Percentiles rank a stretch among this genome's conserved stretches.
Evolutionary conservation across 495 filamentous ascomycete species (phyloP).

Genomic region (Aspergillus steynii): DNA sequence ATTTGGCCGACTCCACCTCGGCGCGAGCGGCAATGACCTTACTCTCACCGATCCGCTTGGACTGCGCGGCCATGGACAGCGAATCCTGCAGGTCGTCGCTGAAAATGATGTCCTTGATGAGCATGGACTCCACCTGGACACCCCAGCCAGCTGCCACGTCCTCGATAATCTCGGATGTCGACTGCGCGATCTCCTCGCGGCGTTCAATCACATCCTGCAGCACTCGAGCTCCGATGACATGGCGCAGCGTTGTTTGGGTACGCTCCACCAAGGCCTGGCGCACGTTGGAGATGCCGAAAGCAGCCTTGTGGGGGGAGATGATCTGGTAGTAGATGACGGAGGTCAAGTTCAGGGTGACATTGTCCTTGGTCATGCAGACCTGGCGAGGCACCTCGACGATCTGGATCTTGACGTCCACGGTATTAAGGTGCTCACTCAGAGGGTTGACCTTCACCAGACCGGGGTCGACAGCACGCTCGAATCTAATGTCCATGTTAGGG

Average conservation of each 20-base stretch:
- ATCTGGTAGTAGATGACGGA: slow-evolving; percentile 99
- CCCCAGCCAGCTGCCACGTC: slow-evolving; percentile 94
- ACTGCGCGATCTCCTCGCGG: slow-evolving; percentile 92
- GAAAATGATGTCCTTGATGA: slow-evolving; percentile 99
- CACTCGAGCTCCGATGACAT: slow-evolving; percentile 94
- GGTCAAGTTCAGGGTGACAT: slow-evolving; percentile 89
- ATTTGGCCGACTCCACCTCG: slow-evolving; percentile 93
- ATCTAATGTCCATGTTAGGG: slow-evolving; percentile 40
- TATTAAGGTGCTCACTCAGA: slow-evolving; percentile 83
- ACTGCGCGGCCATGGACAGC: slow-evolving; percentile 99
- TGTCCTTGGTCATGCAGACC: slow-evolving; percentile 99
- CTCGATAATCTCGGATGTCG: slow-evolving; percentile 96
- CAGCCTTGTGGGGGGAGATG: slow-evolving; percentile 90
- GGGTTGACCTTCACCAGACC: slow-evolving; percentile 98
- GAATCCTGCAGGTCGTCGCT: slow-evolving; percentile 92
- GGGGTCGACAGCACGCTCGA: slow-evolving; percentile 94
- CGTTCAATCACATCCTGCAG: slow-evolving; percentile 99
- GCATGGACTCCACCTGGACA: slow-evolving; percentile 95
- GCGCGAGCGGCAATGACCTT: slow-evolving; percentile 97
- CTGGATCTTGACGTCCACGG: slow-evolving; percentile 99
- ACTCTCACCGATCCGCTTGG: slow-evolving; percentile 95
- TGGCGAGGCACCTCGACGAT: slow-evolving; percentile 96
- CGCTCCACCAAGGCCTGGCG: slow-evolving; percentile 94
- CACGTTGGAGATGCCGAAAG: slow-evolving; percentile 95
- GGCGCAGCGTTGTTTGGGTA: slow-evolving; percentile 95